phyloP scores from a whole-genome alignment of 2,329 filamentous ascomycete genomes.

The Penicillium sp. region DNA sequence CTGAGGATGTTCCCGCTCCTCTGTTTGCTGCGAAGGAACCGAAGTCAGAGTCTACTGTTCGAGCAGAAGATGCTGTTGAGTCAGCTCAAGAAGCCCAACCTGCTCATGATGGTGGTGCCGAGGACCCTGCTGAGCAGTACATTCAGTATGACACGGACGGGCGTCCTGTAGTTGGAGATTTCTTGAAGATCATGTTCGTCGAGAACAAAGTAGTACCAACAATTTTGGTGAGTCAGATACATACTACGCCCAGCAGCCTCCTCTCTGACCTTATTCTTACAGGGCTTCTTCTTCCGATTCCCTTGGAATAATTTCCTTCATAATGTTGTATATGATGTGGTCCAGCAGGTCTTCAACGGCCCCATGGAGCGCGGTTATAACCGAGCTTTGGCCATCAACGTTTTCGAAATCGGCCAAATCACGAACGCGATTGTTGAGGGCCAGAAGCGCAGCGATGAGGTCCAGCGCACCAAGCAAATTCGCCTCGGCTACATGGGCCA shows the following conservation, averaged over 20 bases:
- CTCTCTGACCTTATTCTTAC: conserved; percentile 10
- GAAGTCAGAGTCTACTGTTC: conserved; percentile 26
- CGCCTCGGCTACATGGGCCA: conserved; percentile 98
- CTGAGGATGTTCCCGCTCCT: conserved; percentile 71
- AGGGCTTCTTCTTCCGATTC: conserved; percentile 98
- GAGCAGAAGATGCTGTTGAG: conserved; percentile 23
- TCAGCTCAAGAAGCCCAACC: conserved; percentile 26
- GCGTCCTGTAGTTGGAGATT: conserved; percentile 86
- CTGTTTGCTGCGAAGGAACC: conserved; percentile 58
- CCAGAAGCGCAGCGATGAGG: conserved; percentile 82
- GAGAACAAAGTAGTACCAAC: conserved; percentile 92
- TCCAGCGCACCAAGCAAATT: conserved; percentile 81
- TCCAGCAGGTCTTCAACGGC: conserved; percentile 98
- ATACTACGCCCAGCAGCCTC: conserved; percentile 1
- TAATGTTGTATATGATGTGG: conserved; percentile 98
- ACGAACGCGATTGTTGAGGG: conserved; percentile 91
- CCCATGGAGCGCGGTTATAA: conserved; percentile 97
- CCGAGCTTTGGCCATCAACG: conserved; percentile 81
- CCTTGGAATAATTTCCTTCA: conserved; percentile 99
- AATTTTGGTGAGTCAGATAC: conserved; percentile 71
- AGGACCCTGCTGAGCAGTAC: conserved; percentile 39
- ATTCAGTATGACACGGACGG: conserved; percentile 65
- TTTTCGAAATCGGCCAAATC: conserved; percentile 88
- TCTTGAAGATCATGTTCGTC: conserved; percentile 94
- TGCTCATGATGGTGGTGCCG: conserved; percentile 26